A percentile compares a stretch with the other conserved stretches of the same genome.
Evolutionary conservation across 1,139 yeast species (phyloP).

Genomic region (Blastobotrys indianensis): DNA sequence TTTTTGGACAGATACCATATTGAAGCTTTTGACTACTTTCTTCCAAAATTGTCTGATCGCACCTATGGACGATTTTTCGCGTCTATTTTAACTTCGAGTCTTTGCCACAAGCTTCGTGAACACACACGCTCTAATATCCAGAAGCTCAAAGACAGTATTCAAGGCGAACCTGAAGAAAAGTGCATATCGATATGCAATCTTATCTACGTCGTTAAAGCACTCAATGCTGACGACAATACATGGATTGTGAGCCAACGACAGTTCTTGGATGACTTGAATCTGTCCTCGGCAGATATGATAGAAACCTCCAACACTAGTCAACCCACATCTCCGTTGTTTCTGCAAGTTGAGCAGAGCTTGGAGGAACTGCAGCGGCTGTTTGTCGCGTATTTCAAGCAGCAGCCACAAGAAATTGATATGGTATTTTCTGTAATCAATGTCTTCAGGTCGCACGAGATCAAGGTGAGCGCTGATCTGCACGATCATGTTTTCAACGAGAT

Average conservation of each 20-base stretch:
- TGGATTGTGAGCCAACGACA: conserved; percentile 60
- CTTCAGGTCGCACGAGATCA: conserved; percentile 37
- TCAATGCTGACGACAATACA: conserved; percentile 46
- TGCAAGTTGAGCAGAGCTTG: conserved; percentile 71
- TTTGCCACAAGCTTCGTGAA: conserved; percentile 52
- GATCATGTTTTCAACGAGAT: conserved; percentile 54
- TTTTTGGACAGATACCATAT: conserved; percentile 78
- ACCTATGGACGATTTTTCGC: conserved; percentile 61
- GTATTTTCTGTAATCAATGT: conserved; percentile 49
- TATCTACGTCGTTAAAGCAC: conserved; percentile 55
- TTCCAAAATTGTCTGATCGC: conserved; percentile 60
- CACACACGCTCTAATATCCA: conserved; percentile 47
- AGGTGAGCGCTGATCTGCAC: conserved; percentile 46
- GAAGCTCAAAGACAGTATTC: conserved; percentile 32
- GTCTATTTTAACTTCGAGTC: conserved; percentile 53
- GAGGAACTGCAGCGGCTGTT: conserved; percentile 53
- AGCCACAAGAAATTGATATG: conserved; percentile 34
- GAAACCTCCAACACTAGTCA: conserved; percentile 34
- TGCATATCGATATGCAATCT: conserved; percentile 65
- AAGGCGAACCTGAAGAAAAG: conserved; percentile 43
- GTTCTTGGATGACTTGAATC: conserved; percentile 43
- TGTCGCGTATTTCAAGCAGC: conserved; percentile 42
- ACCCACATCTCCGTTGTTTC: conserved; percentile 57
- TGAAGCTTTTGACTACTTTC: conserved; percentile 67
- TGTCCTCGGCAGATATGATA: conserved; percentile 42